Evolutionary conservation across 2,329 filamentous ascomycete species (phyloP), one percentile per base, ranked within the genome.

Genomic region (Camptophora hylomeconis): DNA sequence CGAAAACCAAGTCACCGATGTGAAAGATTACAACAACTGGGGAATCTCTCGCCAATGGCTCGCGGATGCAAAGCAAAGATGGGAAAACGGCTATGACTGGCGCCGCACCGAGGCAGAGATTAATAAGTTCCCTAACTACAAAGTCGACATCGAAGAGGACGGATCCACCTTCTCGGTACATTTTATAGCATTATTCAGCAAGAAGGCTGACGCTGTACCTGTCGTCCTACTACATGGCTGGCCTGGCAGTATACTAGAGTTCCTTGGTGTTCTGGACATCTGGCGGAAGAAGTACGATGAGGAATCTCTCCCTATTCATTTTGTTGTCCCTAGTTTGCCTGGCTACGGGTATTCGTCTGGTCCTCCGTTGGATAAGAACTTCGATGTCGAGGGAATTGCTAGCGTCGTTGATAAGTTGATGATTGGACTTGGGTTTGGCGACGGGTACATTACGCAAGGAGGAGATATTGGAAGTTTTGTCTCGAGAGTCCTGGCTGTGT

Each of bases 401-500:
- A 71, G 81, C 47, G 63, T 64, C 0, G 57, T 70, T 39, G 69
- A 83, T 48, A 72, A 71, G 32, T 54, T 83, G 5, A 84, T 84
- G 78, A 51, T 66, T 4, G 60, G 63, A 7, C 60, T 83, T 2
- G 75, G 75, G 0, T 83, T 79, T 45, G 53, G 51, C 0, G 56
- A 29, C 8, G n/a, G 70, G 52, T 80, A 76, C 35, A 47, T 56
- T 1, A 55, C 58, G 4, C 68, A 80, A 53, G 75, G 72, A 38
- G 78, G 78, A 13, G 77, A 82, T 45, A 80, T 75, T 73, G 79
- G 77, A 11, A 48, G 64, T 45, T 61, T 64, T 41, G 67, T 83
- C 42, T 74, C 72, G 6, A 65, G 77, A 3, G 52, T 61, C 9
- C 65, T 83, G 34, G 69, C 67, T 1, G 48, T 65, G 5, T 48